Base-by-base conservation (phyloP, 208 protist species). In the Kentomonas sorsogonicus region DNA sequence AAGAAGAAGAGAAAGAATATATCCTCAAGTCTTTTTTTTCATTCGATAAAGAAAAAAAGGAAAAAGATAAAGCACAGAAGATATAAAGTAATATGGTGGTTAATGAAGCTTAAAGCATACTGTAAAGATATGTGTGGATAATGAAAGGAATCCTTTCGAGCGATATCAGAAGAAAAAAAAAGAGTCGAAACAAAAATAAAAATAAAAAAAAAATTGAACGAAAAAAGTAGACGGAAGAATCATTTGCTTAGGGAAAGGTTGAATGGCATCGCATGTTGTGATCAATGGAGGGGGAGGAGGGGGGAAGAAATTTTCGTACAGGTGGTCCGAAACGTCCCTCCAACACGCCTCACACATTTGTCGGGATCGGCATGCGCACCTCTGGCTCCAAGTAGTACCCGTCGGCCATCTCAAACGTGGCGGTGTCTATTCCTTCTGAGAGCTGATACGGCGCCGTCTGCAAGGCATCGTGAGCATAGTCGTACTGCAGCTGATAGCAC, bases 381-480 rank as follows among this genome's bases (percentile, higher is more conserved):
- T 91, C 83, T 7, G 50, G 63, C 0, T 72, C 79, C 2, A 91
- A 45, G 1, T 63, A 54, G 23, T 71, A 51, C 23, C 74, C 71
- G 23, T 66, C 55, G 10, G 70, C 74, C 33, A 76, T 86, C 72
- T 91, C 77, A 1, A 91, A 43, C 38, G 71, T 65, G 13, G 59
- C 34, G 47, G 73, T 45, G 9, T 79, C 79, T 15, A 51, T 54
- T 0, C 62, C 73, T 52, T 86, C 66, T 2, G 83, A 73, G 51
- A 91, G 83, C 31, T 86, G 71, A 43, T 50, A 79, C 13, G 83
- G 79, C n/a, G 79, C 68, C 20, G 70, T 83, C 34, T 77, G 61
- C 31, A 83, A 60, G 52, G 72, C 82, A 30, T 61, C 53, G 26
- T 77, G 77, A 22, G 29, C 25, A 56, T 82, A 83, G 60, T 80